A percentile compares a stretch with the other conserved stretches of the same genome.
phyloP scores from a whole-genome alignment of 257 asterid species.

The Solanum stenotomum region DNA sequence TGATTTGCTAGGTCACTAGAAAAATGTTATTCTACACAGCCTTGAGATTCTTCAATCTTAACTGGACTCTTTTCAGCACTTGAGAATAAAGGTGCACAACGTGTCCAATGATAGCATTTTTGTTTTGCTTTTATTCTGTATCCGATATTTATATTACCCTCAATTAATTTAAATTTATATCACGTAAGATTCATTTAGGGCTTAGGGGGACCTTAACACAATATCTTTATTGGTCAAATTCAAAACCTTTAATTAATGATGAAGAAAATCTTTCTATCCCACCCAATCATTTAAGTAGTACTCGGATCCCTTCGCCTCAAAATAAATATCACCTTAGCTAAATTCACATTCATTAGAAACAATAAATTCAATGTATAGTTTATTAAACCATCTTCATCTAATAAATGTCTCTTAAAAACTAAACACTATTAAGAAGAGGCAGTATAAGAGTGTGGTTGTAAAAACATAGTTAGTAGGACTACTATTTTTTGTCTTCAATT shows the following conservation, averaged over 20 bases:
- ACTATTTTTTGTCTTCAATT: too few relatives aligned
- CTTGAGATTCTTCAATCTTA: not conserved
- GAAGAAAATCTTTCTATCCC: too few relatives aligned
- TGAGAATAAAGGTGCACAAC: constrained; percentile 1
- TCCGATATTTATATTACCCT: not conserved
- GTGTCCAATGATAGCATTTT: not conserved
- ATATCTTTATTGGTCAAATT: not conserved
- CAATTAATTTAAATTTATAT: too few relatives aligned
- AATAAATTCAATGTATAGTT: too few relatives aligned
- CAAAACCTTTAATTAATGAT: too few relatives aligned
- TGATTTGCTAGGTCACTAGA: not conserved
- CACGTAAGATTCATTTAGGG: not conserved
- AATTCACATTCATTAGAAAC: not conserved
- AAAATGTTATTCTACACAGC: not conserved
- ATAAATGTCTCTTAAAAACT: too few relatives aligned
- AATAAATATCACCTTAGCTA: not conserved
- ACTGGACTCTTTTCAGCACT: not conserved
- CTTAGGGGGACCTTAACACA: too few relatives aligned
- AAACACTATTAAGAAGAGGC: not conserved
- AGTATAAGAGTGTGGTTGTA: not conserved
- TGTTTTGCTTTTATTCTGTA: not conserved
- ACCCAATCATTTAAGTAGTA: not conserved
- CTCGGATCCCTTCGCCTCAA: not conserved
- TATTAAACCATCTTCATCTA: too few relatives aligned
- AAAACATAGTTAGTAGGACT: too few relatives aligned